Percentiles rank a stretch among this genome's conserved stretches.
Evolutionary conservation across 192 early-diverging fungal genomes (phyloP).

Genomic region (Powellomyces hirtus): DNA sequence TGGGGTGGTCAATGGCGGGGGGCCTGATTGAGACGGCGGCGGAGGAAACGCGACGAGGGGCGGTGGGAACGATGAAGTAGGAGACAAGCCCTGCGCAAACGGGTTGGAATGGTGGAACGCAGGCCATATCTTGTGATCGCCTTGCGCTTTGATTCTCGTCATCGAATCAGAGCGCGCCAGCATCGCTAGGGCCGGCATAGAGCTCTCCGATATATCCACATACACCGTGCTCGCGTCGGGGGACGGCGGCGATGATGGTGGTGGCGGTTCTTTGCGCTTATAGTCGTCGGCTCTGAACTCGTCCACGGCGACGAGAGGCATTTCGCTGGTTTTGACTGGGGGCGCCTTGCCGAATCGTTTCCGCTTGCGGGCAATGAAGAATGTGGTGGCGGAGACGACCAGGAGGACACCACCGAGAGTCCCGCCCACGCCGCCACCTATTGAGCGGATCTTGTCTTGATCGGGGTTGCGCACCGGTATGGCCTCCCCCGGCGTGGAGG

Average conservation of each 20-base stretch:
- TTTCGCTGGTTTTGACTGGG: background rate
- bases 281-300: conserved; percentile 1
- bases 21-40: background rate
- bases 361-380: conserved; percentile 2
- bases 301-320: background rate
- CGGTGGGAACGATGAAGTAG: background rate
- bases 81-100: background rate
- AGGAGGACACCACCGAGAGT: background rate
- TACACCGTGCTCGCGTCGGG: background rate
- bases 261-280: background rate
- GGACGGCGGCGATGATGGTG: background rate
- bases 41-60: background rate
- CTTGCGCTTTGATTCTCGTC: background rate
- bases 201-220: background rate
- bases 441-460: background rate
- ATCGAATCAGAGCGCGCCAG: background rate
- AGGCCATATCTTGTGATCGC: background rate
- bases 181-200: conserved; percentile 1
- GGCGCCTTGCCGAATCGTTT: background rate
- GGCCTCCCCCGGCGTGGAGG: background rate
- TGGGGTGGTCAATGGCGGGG: background rate
- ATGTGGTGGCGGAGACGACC: background rate
- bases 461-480: background rate
- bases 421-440: conserved; percentile 22
- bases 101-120: background rate